Evolutionary conservation across 1,284 basidiomycete species (phyloP).

Genomic region (Ceratobasidium sp.): DNA sequence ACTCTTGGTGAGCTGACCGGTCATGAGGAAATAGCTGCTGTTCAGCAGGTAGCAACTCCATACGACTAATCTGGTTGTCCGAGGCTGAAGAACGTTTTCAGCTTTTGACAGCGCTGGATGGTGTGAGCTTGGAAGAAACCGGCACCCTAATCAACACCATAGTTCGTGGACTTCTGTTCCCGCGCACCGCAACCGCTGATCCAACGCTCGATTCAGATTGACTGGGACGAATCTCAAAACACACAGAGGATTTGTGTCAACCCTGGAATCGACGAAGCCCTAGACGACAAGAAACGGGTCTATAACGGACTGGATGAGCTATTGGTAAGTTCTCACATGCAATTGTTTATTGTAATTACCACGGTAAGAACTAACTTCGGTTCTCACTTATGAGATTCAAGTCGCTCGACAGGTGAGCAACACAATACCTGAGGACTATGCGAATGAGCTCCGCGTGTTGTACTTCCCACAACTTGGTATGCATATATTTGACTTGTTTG

Average conservation of each 20-base stretch:
- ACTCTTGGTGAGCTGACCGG: constrained; percentile 71
- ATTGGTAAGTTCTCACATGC: constrained; percentile 65
- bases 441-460: constrained; percentile 80
- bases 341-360: no score
- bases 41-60: constrained; percentile 66
- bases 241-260: constrained; percentile 79
- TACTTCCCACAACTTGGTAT: constrained; percentile 95
- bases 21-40: constrained; percentile 66
- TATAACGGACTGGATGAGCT: constrained; percentile 86
- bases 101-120: constrained; percentile 65
- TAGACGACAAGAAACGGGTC: constrained; percentile 85
- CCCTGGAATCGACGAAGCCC: constrained; percentile 81
- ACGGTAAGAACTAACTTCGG: no score
- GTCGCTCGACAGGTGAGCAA: constrained; percentile 65
- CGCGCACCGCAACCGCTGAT: neutral
- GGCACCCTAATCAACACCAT: constrained; percentile 78
- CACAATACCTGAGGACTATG: constrained; percentile 65
- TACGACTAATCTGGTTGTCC: neutral
- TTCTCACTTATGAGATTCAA: constrained; percentile 57
- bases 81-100: constrained; percentile 1
- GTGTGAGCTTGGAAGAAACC: constrained; percentile 72
- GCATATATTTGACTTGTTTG: constrained; percentile 36
- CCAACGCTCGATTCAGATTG: constrained; percentile 69
- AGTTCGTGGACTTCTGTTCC: constrained; percentile 59
- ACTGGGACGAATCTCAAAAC: constrained; percentile 87